These are phyloP conservation scores for Xerocomus minutiporus DNA, from an alignment of 1,284 basidiomycete species.

Conservation along the genomic window DNA sequence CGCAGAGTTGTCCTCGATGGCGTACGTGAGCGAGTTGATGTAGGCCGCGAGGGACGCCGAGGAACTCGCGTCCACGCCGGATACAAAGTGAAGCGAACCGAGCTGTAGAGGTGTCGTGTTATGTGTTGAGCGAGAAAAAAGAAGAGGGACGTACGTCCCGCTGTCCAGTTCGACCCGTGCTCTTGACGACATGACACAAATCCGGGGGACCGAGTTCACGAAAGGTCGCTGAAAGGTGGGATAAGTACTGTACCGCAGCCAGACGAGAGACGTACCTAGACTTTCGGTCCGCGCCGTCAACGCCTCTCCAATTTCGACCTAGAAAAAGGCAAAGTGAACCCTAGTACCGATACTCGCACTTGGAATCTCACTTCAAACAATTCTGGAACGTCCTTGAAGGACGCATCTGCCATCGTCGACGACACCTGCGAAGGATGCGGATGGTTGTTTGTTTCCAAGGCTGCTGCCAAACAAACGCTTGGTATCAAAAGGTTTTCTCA, in stretches of 20 bases:
- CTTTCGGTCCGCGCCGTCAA: constrained; percentile 89
- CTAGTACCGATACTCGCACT: neutral
- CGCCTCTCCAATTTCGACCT: constrained; percentile 91
- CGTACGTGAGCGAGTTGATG: constrained; percentile 95
- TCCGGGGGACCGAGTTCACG: constrained; percentile 97
- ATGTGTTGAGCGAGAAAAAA: too few species aligned
- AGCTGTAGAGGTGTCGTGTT: constrained; percentile 36
- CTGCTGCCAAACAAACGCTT: neutral
- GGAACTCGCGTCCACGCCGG: constrained; percentile 95
- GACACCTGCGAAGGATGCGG: neutral
- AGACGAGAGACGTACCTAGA: constrained; percentile 56
- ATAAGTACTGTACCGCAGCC: neutral
- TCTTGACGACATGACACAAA: constrained; percentile 94
- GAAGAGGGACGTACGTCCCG: constrained; percentile 68
- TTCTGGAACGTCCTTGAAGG: constrained; percentile 52
- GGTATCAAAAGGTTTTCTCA: too few species aligned
- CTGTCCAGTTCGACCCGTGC: constrained; percentile 74
- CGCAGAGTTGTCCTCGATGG: constrained; percentile 85
- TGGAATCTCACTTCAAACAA: too few species aligned
- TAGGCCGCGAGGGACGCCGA: constrained; percentile 97
- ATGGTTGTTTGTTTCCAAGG: neutral
- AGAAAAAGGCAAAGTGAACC: neutral
- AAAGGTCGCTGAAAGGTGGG: constrained; percentile 68
- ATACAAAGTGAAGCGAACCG: constrained; percentile 87
- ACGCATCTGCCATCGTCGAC: constrained; percentile 45